Percentiles rank a stretch among this genome's conserved stretches.
Evolutionary conservation across 148 eudicot species (phyloP).

Genomic region (Rhododendron henanense): DNA sequence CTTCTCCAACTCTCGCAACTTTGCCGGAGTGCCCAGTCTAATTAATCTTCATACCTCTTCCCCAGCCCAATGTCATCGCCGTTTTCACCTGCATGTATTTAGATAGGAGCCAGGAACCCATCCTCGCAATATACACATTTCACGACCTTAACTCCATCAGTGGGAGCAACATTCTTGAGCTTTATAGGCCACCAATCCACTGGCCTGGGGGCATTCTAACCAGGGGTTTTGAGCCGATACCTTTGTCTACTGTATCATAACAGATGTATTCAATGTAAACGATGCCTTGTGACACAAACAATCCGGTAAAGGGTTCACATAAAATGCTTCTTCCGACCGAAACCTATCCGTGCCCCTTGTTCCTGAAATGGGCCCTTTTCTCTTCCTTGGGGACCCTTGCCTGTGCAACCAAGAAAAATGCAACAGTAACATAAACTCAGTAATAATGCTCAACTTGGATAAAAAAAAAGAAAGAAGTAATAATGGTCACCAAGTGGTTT

Average conservation of each 20-base stretch:
- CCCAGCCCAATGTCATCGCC: background rate
- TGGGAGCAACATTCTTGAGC: background rate
- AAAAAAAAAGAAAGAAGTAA: background rate
- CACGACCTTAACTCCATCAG: background rate
- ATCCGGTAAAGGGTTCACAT: constrained; percentile 92
- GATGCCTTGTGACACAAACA: constrained; percentile 66
- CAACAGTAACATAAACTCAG: constrained; percentile 1
- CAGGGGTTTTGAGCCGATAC: background rate
- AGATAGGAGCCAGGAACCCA: background rate
- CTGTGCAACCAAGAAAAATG: constrained; percentile 29
- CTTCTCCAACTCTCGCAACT: background rate
- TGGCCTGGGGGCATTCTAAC: background rate
- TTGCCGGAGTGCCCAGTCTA: background rate
- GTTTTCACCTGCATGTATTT: background rate
- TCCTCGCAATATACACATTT: background rate
- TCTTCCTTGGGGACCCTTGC: constrained; percentile 89
- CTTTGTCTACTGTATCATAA: constrained; percentile 21
- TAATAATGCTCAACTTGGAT: background rate
- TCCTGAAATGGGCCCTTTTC: constrained; percentile 88
- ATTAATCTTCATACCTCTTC: background rate
- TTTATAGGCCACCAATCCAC: background rate
- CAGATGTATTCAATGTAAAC: constrained; percentile 13
- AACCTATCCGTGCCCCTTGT: constrained; percentile 91
- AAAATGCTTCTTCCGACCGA: constrained; percentile 91
- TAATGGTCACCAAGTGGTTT: background rate